phyloP scores from a whole-genome alignment of 2,329 filamentous ascomycete species.

The Pyricularia sp. region DNA sequence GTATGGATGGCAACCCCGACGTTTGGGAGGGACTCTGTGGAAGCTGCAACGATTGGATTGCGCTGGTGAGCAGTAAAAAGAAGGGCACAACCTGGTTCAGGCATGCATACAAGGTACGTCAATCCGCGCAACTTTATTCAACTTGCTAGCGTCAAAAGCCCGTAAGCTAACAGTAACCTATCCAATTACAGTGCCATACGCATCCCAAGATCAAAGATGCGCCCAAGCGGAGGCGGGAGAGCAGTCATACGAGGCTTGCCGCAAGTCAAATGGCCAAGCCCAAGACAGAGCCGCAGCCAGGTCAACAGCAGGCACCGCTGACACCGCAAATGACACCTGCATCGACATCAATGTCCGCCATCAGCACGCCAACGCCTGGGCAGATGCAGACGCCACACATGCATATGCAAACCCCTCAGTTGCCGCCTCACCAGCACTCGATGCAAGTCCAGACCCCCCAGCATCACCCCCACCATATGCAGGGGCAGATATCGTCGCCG shows the following conservation, averaged over 20 bases:
- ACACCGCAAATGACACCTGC: slow-evolving; percentile 36
- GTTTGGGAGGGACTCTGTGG: slow-evolving; percentile 75
- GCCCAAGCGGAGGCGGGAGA: slow-evolving; percentile 58
- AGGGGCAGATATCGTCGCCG: slow-evolving; percentile 11
- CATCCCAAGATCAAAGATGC: slow-evolving; percentile 64
- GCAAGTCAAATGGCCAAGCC: slow-evolving; percentile 34
- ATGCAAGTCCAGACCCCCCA: slow-evolving; percentile 11
- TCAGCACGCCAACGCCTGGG: slow-evolving; percentile 28
- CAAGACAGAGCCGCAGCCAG: slow-evolving; percentile 31
- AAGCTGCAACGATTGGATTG: slow-evolving; percentile 73
- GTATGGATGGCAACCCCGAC: slow-evolving; percentile 72
- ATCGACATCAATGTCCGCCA: slow-evolving; percentile 15
- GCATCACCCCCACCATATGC: slow-evolving; percentile 11
- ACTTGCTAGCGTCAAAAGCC: not conserved
- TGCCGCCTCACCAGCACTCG: slow-evolving; percentile 12
- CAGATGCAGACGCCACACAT: slow-evolving; percentile 12
- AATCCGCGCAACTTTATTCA: not conserved
- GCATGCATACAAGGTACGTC: slow-evolving; percentile 72
- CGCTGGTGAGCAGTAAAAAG: slow-evolving; percentile 76
- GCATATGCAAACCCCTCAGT: slow-evolving; percentile 19
- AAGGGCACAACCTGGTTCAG: slow-evolving; percentile 90
- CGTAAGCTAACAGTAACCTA: not conserved
- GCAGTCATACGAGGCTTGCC: slow-evolving; percentile 38
- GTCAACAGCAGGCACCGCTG: slow-evolving; percentile 16
- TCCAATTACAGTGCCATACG: slow-evolving; percentile 51